Conservation (phyloP, 2,329 filamentous ascomycete species). For the Botrytis hyacinthi region DNA sequence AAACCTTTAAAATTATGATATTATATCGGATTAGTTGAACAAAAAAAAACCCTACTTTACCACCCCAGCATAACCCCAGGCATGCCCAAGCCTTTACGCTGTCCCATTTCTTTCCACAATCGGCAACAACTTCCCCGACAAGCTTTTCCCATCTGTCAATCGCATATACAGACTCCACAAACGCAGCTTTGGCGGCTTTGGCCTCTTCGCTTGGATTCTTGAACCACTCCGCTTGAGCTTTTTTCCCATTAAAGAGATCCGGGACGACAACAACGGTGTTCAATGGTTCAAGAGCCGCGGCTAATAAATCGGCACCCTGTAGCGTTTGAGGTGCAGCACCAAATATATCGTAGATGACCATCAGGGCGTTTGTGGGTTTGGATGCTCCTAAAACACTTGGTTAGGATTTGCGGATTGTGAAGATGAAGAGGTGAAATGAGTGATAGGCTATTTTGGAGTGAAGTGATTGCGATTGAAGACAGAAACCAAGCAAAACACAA, state of each 20-base stretch:
- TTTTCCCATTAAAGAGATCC: slow-evolving; percentile 75
- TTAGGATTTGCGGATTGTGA: background rate
- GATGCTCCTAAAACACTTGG: slow-evolving; percentile 46
- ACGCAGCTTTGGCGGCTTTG: slow-evolving; percentile 18
- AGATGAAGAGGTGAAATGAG: background rate
- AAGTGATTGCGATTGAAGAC: background rate
- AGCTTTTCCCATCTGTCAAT: slow-evolving; percentile 31
- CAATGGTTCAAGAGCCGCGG: slow-evolving; percentile 50
- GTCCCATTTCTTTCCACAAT: slow-evolving; percentile 46
- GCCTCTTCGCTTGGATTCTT: slow-evolving; percentile 53
- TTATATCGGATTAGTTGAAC: slow-evolving; percentile 1
- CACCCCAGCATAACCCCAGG: slow-evolving; percentile 36
- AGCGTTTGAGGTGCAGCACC: slow-evolving; percentile 67
- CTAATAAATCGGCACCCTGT: slow-evolving; percentile 66
- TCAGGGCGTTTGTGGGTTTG: slow-evolving; percentile 53
- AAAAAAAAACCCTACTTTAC: slow-evolving; percentile 28
- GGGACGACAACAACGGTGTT: slow-evolving; percentile 69
- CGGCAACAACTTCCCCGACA: slow-evolving; percentile 32
- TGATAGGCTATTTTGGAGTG: background rate
- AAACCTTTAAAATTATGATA: background rate
- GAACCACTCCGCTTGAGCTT: slow-evolving; percentile 47
- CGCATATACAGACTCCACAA: background rate
- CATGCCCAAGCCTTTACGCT: slow-evolving; percentile 47
- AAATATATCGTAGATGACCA: slow-evolving; percentile 62
- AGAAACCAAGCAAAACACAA: background rate